These are phyloP conservation scores for Cercospora berteroae DNA, from an alignment of 2,329 filamentous ascomycete genomes.

Conservation along the genomic window DNA sequence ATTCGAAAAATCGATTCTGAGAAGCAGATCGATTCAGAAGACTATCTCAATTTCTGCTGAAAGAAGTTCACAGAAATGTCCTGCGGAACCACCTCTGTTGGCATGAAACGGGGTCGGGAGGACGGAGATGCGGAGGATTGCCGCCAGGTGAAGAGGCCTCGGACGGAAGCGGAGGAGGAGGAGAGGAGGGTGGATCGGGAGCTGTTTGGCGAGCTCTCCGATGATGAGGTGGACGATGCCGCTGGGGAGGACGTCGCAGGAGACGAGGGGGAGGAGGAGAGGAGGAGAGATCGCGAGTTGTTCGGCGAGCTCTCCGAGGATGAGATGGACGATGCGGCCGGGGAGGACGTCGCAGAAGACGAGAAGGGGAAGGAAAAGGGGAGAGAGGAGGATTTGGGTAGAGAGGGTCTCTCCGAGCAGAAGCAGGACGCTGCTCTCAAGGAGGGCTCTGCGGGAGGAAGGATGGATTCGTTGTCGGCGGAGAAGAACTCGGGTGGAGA, in stretches of 20 bases:
- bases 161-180: neutral
- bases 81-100: neutral
- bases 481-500: neutral
- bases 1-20: neutral
- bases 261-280: neutral
- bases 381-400: neutral
- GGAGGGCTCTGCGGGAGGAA: neutral
- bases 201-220: neutral
- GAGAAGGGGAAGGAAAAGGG: neutral
- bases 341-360: neutral
- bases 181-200: neutral
- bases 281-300: neutral
- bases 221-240: neutral
- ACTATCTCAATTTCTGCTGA: neutral
- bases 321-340: neutral
- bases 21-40: constrained; percentile 4
- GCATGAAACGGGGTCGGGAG: neutral
- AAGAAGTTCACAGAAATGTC: constrained; percentile 4
- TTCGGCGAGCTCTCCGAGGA: neutral
- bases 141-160: neutral
- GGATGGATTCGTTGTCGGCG: neutral
- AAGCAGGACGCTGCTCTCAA: neutral
- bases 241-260: neutral
- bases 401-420: neutral
- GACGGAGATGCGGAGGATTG: neutral